Evolutionary conservation across 148 eudicot species (phyloP).

Genomic region (Nepenthes gracilis): DNA sequence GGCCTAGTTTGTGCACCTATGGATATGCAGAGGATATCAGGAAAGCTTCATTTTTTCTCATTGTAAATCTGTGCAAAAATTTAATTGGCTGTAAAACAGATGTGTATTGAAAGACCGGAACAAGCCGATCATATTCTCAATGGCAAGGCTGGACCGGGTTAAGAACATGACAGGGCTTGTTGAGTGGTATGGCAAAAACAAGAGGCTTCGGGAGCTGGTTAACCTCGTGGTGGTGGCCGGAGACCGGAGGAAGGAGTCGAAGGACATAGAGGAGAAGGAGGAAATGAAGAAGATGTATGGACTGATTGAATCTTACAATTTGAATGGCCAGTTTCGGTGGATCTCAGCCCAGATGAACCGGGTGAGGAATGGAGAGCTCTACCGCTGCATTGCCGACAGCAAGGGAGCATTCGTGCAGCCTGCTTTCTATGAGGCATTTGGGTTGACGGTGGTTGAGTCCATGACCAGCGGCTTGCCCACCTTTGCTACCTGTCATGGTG

Average conservation of each 20-base stretch:
- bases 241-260: slow-evolving; percentile 19
- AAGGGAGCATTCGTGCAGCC: slow-evolving; percentile 23
- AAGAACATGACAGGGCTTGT: slow-evolving; percentile 21
- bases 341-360: slow-evolving; percentile 20
- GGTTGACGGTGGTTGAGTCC: slow-evolving; percentile 20
- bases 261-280: slow-evolving; percentile 19
- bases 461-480: slow-evolving; percentile 23
- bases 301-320: slow-evolving; percentile 13
- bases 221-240: slow-evolving; percentile 26
- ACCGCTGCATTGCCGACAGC: slow-evolving; percentile 17
- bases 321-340: slow-evolving; percentile 19
- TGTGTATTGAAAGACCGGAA: slow-evolving; percentile 15
- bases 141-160: slow-evolving; percentile 26
- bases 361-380: slow-evolving; percentile 17
- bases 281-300: slow-evolving; percentile 23
- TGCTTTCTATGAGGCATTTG: slow-evolving; percentile 14
- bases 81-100: not conserved
- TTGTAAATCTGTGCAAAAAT: not conserved
- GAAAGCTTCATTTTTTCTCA: no score
- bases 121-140: slow-evolving; percentile 27
- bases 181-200: slow-evolving; percentile 19
- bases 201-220: slow-evolving; percentile 15
- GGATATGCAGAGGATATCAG: no score
- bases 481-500: slow-evolving; percentile 19
- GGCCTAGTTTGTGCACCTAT: no score